phyloP scores from a whole-genome alignment of 2,329 filamentous ascomycete species.

The Fusarium chuoi region DNA sequence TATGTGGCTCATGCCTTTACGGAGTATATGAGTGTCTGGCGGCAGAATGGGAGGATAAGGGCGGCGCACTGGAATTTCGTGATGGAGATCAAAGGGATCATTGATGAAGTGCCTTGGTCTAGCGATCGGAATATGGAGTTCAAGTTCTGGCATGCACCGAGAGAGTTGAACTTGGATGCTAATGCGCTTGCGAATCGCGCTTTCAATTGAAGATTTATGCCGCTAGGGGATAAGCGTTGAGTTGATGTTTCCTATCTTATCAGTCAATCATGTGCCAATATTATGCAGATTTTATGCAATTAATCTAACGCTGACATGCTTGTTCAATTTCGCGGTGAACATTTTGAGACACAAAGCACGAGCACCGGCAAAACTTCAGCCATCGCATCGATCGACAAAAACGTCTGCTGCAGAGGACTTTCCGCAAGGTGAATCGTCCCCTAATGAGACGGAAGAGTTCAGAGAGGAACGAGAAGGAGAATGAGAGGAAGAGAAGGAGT shows the following conservation, averaged over 20 bases:
- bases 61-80: not conserved
- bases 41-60: not conserved
- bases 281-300: not conserved
- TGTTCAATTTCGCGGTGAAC: not conserved
- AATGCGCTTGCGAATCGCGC: not conserved
- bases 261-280: not conserved
- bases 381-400: not conserved
- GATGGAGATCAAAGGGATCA: rapidly evolving
- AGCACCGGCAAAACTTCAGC: not conserved
- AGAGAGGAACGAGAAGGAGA: too few relatives aligned
- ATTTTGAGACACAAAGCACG: not conserved
- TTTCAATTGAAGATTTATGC: not conserved
- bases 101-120: not conserved
- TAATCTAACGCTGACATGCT: not conserved
- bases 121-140: not conserved
- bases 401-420: not conserved
- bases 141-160: not conserved
- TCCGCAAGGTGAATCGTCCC: not conserved
- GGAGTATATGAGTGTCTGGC: not conserved
- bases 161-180: not conserved
- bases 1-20: not conserved
- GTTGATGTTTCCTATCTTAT: not conserved
- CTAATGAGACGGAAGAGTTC: too few relatives aligned
- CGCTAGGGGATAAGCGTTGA: not conserved
- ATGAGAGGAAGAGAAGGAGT: too few relatives aligned